These are phyloP conservation scores for Odontarrhena argentea DNA, from an alignment of 345 rosid species.

Conservation along the genomic window DNA sequence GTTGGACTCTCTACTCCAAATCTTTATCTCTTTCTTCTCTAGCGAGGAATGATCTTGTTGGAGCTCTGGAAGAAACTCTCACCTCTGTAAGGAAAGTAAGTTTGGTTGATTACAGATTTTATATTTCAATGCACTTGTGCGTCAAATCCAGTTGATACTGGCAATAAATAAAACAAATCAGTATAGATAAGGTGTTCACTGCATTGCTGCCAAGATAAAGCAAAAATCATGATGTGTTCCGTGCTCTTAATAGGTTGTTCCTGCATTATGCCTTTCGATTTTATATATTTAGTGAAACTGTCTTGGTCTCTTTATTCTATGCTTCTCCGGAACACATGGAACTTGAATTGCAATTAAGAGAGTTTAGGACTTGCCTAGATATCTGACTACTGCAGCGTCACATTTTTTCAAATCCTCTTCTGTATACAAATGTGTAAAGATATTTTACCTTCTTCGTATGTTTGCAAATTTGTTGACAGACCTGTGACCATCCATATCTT, in stretches of 20 bases:
- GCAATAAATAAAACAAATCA: conserved; percentile 1
- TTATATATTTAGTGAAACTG: conserved; percentile 12
- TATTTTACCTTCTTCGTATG: conserved; percentile 25
- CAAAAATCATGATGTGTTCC: conserved; percentile 12
- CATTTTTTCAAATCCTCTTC: conserved; percentile 17
- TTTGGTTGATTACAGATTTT: conserved; percentile 9
- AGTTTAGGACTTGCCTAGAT: conserved; percentile 24
- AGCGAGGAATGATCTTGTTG: conserved; percentile 60
- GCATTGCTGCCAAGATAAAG: conserved; percentile 17
- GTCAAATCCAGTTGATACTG: conserved; percentile 9
- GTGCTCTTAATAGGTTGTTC: conserved; percentile 30
- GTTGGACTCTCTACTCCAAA: conserved; percentile 65
- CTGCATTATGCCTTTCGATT: conserved; percentile 10
- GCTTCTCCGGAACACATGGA: conserved; percentile 4
- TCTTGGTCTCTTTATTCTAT: conserved; percentile 21
- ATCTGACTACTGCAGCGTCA: conserved; percentile 26
- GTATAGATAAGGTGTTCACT: conserved; percentile 17
- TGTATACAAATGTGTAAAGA: conserved; percentile 24
- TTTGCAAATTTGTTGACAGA: conserved; percentile 54
- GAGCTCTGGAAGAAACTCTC: conserved; percentile 61
- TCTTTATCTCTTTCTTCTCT: conserved; percentile 58
- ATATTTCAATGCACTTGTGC: conserved; percentile 16
- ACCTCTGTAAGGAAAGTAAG: conserved; percentile 68
- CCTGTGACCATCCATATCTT: conserved; percentile 89
- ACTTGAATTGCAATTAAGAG: conserved; percentile 31